Percentiles rank a stretch among this genome's conserved stretches.
phyloP scores from a whole-genome alignment of 2,329 filamentous ascomycete genomes.

The Coleophoma cylindrospora region DNA sequence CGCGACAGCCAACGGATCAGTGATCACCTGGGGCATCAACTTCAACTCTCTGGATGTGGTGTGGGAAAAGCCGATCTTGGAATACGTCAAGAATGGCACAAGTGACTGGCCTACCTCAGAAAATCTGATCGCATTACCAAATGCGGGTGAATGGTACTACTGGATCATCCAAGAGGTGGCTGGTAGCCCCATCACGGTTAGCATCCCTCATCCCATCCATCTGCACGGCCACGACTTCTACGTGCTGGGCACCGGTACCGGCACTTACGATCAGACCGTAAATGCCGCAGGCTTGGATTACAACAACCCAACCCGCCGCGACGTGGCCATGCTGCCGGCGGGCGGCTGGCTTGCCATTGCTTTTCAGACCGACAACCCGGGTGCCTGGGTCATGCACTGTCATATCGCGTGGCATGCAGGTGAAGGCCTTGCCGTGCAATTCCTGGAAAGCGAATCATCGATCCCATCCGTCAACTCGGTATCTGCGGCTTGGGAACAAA shows the following conservation, averaged over 20 bases:
- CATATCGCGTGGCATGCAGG: conserved; percentile 42
- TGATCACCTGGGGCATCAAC: conserved; percentile 7
- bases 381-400: conserved; percentile 17
- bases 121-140: conserved; percentile 8
- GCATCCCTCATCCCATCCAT: conserved; percentile 36
- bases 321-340: conserved; percentile 25
- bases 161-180: conserved; percentile 34
- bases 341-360: conserved; percentile 7
- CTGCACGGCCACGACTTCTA: conserved; percentile 42
- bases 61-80: conserved; percentile 35
- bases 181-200: not conserved
- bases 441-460: conserved; percentile 29
- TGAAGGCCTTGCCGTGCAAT: conserved; percentile 43
- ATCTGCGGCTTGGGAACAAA: not conserved
- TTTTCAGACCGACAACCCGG: conserved; percentile 9
- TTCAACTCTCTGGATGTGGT: conserved; percentile 27
- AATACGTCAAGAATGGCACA: conserved; percentile 25
- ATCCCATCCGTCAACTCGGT: not conserved
- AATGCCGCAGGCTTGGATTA: conserved; percentile 6
- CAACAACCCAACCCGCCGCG: conserved; percentile 41
- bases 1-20: not conserved
- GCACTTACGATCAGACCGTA: conserved; percentile 33
- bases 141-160: conserved; percentile 31
- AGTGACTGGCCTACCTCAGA: conserved; percentile 6
- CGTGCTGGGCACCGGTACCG: conserved; percentile 38